Conservation (phyloP, 1,284 basidiomycete species). For the Ceratobasidium sp. region DNA sequence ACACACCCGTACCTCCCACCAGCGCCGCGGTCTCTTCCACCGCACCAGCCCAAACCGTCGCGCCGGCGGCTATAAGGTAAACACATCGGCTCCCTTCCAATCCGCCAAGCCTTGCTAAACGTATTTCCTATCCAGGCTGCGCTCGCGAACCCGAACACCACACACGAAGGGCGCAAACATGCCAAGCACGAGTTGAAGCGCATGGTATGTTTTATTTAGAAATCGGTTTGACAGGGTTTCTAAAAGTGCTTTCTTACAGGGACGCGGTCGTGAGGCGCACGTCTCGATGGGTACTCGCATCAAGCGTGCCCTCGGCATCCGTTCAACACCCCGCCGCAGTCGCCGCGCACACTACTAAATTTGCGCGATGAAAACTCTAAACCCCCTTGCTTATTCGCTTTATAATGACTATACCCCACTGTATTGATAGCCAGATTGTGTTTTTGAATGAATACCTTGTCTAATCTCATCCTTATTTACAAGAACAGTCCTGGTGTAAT, state of each 20-base stretch:
- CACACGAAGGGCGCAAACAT: constrained; percentile 45
- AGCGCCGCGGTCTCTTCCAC: constrained; percentile 42
- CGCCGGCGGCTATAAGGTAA: constrained; percentile 46
- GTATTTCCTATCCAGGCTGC: constrained; percentile 41
- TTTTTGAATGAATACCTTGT: background rate
- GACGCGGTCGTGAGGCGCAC: constrained; percentile 42
- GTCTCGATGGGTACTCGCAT: constrained; percentile 43
- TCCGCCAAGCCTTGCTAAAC: background rate
- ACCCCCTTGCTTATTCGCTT: background rate
- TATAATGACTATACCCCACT: constrained; percentile 26
- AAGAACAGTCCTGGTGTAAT: constrained; percentile 18
- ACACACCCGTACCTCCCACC: constrained; percentile 27
- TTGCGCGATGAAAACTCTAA: too few relatives aligned
- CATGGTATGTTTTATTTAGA: constrained; percentile 28
- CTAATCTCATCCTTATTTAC: background rate
- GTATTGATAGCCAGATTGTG: constrained; percentile 18
- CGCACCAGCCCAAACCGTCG: constrained; percentile 44
- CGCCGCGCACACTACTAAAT: constrained; percentile 29
- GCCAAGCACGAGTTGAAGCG: constrained; percentile 46
- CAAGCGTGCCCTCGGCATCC: constrained; percentile 44
- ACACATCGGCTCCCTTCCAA: background rate
- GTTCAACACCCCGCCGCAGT: constrained; percentile 36
- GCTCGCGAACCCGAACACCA: constrained; percentile 47
- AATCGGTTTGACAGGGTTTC: background rate
- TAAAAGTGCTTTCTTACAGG: constrained; percentile 3